Evolutionary conservation across 1,284 basidiomycete genomes (phyloP).

Genomic region (Singerocomus inundabilis): DNA sequence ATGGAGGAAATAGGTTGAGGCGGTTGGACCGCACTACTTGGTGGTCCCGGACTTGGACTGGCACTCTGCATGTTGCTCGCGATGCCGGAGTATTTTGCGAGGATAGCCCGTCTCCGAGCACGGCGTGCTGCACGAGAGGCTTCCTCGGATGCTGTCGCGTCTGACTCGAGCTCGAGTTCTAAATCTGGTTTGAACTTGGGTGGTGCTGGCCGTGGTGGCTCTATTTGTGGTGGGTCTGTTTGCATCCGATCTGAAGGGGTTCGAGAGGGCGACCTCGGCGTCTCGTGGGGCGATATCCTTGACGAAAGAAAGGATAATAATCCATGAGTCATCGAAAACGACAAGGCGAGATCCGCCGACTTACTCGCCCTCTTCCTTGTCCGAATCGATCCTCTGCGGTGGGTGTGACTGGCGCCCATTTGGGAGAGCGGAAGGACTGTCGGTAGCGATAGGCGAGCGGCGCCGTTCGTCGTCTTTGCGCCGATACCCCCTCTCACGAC

Average conservation of each 20-base stretch:
- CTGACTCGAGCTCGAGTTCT: constrained; percentile 60
- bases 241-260: constrained; percentile 26
- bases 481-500: constrained; percentile 32
- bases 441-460: constrained; percentile 16
- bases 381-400: constrained; percentile 43
- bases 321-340: constrained; percentile 10
- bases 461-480: constrained; percentile 34
- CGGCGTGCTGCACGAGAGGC: constrained; percentile 76
- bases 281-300: constrained; percentile 62
- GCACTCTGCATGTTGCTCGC: constrained; percentile 42
- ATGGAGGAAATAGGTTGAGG: constrained; percentile 52
- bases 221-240: constrained; percentile 20
- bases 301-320: neutral
- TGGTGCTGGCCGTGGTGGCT: constrained; percentile 32
- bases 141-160: constrained; percentile 64
- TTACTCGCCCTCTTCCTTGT: constrained; percentile 79
- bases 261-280: constrained; percentile 31
- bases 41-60: constrained; percentile 57
- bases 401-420: constrained; percentile 20
- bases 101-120: constrained; percentile 78
- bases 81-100: constrained; percentile 73
- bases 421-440: constrained; percentile 11
- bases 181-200: constrained; percentile 32
- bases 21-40: constrained; percentile 72
- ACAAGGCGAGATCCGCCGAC: constrained; percentile 39